phyloP scores from a whole-genome alignment of 2,329 filamentous ascomycete species.

The Aspergillus bombycis region DNA sequence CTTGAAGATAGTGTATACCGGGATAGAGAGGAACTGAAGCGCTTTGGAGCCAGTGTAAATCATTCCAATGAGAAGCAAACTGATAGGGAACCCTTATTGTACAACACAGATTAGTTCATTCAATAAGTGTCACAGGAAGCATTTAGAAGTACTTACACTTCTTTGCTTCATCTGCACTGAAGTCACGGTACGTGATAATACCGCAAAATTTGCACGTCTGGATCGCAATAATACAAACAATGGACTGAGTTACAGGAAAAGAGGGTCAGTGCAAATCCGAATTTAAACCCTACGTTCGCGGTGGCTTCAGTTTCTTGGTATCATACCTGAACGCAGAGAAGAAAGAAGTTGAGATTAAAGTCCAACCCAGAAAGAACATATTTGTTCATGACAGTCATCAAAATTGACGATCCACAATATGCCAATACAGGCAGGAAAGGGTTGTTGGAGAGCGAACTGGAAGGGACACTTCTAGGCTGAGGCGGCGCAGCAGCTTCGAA shows the following conservation, averaged over 20 bases:
- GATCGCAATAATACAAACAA: conserved; percentile 87
- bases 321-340: conserved; percentile 86
- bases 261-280: not conserved
- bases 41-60: conserved; percentile 98
- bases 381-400: conserved; percentile 99
- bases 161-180: conserved; percentile 85
- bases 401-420: conserved; percentile 94
- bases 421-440: conserved; percentile 79
- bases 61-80: conserved; percentile 94
- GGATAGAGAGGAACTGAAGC: conserved; percentile 93
- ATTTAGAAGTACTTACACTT: conserved; percentile 69
- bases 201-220: conserved; percentile 78
- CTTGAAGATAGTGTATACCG: conserved; percentile 99
- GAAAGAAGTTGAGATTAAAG: conserved; percentile 97
- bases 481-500: conserved; percentile 46
- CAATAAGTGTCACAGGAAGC: conserved; percentile 6
- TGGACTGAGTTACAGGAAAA: conserved; percentile 59
- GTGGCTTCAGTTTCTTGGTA: not conserved
- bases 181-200: conserved; percentile 80
- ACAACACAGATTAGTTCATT: conserved; percentile 8
- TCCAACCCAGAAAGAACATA: conserved; percentile 88
- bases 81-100: conserved; percentile 85
- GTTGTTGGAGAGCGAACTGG: conserved; percentile 68
- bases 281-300: not conserved
- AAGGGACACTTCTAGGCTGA: conserved; percentile 37